phyloP scores from a whole-genome alignment of 2,329 filamentous ascomycete species.

The Ophiosphaerella korrae region DNA sequence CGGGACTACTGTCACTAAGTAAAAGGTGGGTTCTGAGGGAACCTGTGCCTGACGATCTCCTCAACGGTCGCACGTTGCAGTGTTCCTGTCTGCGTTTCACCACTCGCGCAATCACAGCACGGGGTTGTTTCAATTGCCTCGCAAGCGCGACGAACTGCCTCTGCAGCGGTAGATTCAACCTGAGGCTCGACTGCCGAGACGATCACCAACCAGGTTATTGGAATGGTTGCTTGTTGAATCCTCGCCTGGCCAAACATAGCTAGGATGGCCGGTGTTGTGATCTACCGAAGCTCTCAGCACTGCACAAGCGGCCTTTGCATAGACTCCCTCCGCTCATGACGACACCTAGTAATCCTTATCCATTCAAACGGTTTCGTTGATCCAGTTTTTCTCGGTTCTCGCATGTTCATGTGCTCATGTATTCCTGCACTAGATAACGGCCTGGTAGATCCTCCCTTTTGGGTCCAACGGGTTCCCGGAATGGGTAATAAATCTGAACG shows the following conservation, averaged over 20 bases:
- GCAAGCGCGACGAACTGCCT: constrained; percentile 2
- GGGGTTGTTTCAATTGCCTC: constrained; percentile 3
- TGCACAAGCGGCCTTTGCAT: constrained; percentile 2
- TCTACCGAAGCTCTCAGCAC: background rate
- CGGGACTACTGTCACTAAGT: constrained; percentile 8
- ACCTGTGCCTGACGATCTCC: constrained; percentile 13
- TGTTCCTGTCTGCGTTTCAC: constrained; percentile 3
- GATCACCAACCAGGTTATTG: background rate
- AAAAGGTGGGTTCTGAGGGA: constrained; percentile 1
- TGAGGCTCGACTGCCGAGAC: background rate
- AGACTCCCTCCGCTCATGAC: background rate
- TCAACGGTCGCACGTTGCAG: constrained; percentile 6
- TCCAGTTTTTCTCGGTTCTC: no score
- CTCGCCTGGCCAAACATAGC: background rate
- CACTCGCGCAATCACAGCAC: background rate
- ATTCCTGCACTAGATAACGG: no score
- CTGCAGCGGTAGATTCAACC: background rate
- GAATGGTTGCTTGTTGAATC: background rate
- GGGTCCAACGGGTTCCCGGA: no score
- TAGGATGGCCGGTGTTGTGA: background rate
- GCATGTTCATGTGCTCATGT: no score
- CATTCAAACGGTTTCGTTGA: no score
- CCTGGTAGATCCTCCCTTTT: no score
- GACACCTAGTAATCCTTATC: no score
- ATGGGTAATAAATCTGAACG: no score